Base-by-base conservation (phyloP, 2,329 filamentous ascomycete species). In the Amauroascus niger region DNA sequence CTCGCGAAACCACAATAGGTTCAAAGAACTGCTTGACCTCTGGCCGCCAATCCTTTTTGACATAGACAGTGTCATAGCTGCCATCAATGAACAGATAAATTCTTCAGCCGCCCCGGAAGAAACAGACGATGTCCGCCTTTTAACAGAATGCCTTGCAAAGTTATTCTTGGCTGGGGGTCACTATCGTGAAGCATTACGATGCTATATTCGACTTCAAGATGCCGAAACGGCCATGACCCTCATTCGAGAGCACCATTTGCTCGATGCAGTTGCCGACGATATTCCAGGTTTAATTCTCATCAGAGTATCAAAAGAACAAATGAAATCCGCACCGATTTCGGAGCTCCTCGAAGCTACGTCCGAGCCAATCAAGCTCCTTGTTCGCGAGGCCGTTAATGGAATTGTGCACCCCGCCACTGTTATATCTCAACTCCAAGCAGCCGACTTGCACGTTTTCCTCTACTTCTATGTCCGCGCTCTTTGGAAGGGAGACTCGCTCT, bases 401-500 rank as follows among this genome's bases (percentile, higher is more conserved):
- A 84, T 95, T 24, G 84, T 97, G 14, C 82, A 80, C 26, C 86
- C 89, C 0, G 78, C 81, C 2, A 78, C 83, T 1, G 90, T 98
- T 1, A 84, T 96, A 1, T 73, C 77, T 4, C 90, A 97, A 65
- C 75, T 98, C 1, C 76, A 84, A 61, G 75, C 76, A 18, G 81
- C 84, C 57, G 76, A 82, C 16, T 73, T 87, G 49, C 75, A 82
- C 49, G 74, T 88, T 0, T 96, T 95, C 64, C 78, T 95, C 0
- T 97, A 87, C 72, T 94, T 97, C 70, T 98, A 98, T 67, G 78
- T 98, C 22, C 83, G 86, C 11, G 83, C 84, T 0, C 75, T 98
- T 2, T 98, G 91, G 90, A 80, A 78, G 55, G 88, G 87, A 0
- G 80, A 88, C 55, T 80, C 79, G 8, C 78, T 84, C 35, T 63